Conservation (phyloP, 2,329 filamentous ascomycete species). For the Pseudomassariella vexata region DNA sequence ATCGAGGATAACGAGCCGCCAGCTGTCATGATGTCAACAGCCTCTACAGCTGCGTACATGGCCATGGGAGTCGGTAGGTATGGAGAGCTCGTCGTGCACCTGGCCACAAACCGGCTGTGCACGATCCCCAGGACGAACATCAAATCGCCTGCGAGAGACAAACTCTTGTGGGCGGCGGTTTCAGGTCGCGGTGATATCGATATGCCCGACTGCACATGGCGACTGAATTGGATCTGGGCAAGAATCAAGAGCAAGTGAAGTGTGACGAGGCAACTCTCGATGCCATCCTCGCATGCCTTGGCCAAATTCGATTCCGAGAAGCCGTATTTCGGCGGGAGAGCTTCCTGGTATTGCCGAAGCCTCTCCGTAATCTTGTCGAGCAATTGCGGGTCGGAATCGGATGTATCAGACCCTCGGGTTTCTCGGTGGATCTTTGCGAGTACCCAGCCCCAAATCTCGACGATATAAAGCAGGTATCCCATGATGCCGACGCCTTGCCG, state of each 20-base stretch:
- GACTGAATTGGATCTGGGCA: slow-evolving; percentile 5
- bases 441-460: slow-evolving; percentile 52
- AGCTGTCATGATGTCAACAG: slow-evolving; percentile 5
- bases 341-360: slow-evolving; percentile 6
- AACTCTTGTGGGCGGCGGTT: slow-evolving; percentile 1
- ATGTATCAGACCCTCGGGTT: slow-evolving; percentile 3
- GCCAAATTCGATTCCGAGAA: slow-evolving; percentile 4
- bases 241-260: slow-evolving; percentile 4
- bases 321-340: slow-evolving; percentile 4
- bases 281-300: slow-evolving; percentile 2
- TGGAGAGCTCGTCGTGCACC: neutral
- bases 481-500: slow-evolving; percentile 41
- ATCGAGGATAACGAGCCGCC: slow-evolving; percentile 1
- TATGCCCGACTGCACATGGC: slow-evolving; percentile 5
- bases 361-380: slow-evolving; percentile 5
- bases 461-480: slow-evolving; percentile 56
- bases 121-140: slow-evolving; percentile 2
- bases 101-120: slow-evolving; percentile 1
- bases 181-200: slow-evolving; percentile 1
- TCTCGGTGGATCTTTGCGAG: slow-evolving; percentile 3
- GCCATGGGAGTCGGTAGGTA: slow-evolving; percentile 4
- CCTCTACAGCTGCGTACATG: slow-evolving; percentile 3
- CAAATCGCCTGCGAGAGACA: slow-evolving; percentile 3
- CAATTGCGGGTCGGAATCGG: slow-evolving; percentile 5
- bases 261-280: slow-evolving; percentile 5